These are phyloP conservation scores for Leccinum barrowsii DNA, from an alignment of 768 basidiomycete species.

Conservation along the genomic window DNA sequence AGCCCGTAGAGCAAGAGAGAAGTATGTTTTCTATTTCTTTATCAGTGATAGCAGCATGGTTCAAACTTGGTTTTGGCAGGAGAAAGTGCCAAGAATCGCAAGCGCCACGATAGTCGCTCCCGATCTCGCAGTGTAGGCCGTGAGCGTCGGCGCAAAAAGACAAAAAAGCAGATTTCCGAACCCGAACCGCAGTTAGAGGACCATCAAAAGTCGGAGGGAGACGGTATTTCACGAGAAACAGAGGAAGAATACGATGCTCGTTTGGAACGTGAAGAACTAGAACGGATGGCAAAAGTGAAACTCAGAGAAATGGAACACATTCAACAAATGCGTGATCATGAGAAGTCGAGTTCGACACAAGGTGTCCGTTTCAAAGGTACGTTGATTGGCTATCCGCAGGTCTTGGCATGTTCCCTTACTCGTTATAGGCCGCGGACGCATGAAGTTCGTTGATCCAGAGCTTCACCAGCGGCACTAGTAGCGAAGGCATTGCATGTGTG, in stretches of 20 bases:
- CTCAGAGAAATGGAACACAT: constrained; percentile 48
- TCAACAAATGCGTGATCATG: constrained; percentile 33
- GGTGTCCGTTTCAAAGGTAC: constrained; percentile 67
- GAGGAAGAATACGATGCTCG: constrained; percentile 72
- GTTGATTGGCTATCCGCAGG: background rate
- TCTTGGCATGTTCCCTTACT: background rate
- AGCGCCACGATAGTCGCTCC: constrained; percentile 22
- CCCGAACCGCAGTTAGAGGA: constrained; percentile 9
- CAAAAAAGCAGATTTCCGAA: constrained; percentile 15
- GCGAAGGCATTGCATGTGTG: background rate
- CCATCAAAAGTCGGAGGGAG: background rate
- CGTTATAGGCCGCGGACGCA: constrained; percentile 53
- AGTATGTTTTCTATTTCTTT: constrained; percentile 8
- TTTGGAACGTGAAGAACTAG: constrained; percentile 64
- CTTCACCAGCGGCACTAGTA: constrained; percentile 29
- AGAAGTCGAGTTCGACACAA: constrained; percentile 30
- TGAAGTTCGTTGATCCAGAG: constrained; percentile 67
- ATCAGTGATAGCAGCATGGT: background rate
- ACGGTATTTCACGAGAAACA: constrained; percentile 43
- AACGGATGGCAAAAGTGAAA: constrained; percentile 47
- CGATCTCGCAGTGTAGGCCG: constrained; percentile 29
- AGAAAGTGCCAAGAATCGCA: constrained; percentile 12
- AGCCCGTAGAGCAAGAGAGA: constrained; percentile 7
- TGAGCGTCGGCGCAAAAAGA: constrained; percentile 28
- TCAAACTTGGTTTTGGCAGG: background rate